Evolutionary conservation across 345 rosid species (phyloP), one percentile per base, ranked within the genome.

Genomic region (Microthlaspi erraticum): DNA sequence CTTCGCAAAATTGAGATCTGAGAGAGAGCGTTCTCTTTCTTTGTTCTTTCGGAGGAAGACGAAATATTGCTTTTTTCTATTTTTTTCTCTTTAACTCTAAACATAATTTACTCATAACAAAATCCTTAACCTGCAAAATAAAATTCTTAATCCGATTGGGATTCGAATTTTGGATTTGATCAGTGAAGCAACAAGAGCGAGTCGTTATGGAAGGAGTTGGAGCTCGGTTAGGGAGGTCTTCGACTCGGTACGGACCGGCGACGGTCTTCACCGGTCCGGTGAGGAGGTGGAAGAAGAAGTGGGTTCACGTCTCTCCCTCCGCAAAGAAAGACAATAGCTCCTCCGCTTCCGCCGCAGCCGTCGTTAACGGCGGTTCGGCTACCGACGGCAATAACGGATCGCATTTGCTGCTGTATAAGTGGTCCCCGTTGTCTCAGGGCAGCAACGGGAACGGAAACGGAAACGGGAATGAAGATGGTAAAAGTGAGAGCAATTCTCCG

Each of bases 241-340:
- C 99, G 76, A 87, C 97, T 16, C 92, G 99, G 45, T 94, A 94
- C 61, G 97, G 98, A 41, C 99, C 99, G 39, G 78, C 99, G 7
- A 86, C 97, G 60, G 98, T 92, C 50, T 94, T 94, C 86, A 89
- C 76, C 10, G 99, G 99, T 0, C 97, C 93, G 66, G 98, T 94
- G 20, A 86, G 99, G 81, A 92, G 79, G 79, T 94, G 99, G 99
- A 91, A 87, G 89, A 94, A 94, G 89, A 82, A 85, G 81, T 94
- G 99, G 99, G 81, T 92, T 81, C 96, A 81, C 74, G 86, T 86
- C 45, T 68, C 90, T 32, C 90, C 88, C 6, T 78, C 92, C 51
- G 17, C 58, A 59, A 77, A 79, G 48, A 72, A 68, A 76, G 75
- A 76, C 38, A 76, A 58, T 48, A 26, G 18, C 75, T 48, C 50